A percentile compares a stretch with the other conserved stretches of the same genome.
Conservation (phyloP, 345 rosid species). For the Eucalyptus sp. region DNA sequence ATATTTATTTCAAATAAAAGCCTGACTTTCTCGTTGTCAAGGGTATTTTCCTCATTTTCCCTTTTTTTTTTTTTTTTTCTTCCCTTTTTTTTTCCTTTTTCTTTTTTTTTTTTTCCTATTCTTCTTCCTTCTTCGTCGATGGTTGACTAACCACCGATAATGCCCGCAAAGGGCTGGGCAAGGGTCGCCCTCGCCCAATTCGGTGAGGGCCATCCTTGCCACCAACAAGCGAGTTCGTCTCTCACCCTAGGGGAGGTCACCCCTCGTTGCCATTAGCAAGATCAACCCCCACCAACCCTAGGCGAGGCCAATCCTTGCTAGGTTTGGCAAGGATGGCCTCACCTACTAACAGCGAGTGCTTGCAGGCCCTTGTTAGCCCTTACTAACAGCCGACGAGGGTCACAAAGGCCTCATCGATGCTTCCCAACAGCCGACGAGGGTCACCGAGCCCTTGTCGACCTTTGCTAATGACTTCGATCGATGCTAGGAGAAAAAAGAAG, state of each 20-base stretch:
- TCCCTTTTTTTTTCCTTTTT: accelerated
- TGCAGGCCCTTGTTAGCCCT: accelerated
- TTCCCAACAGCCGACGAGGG: accelerated
- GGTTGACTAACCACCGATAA: accelerated
- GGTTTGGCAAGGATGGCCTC: no score
- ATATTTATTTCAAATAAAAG: no score
- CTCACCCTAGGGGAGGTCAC: accelerated
- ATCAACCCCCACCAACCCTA: accelerated
- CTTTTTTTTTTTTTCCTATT: accelerated
- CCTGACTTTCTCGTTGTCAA: accelerated
- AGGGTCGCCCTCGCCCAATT: accelerated
- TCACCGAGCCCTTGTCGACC: accelerated
- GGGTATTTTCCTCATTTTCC: accelerated
- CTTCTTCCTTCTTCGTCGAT: accelerated
- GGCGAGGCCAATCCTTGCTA: accelerated
- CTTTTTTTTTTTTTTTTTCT: no score
- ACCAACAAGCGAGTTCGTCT: no score
- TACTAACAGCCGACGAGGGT: accelerated
- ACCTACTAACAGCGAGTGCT: accelerated
- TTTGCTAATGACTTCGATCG: accelerated
- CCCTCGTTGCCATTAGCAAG: no score
- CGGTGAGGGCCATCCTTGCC: accelerated
- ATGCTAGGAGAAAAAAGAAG: no score
- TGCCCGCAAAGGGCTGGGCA: no score
- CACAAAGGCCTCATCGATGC: accelerated